Conservation (phyloP, 176 grass and related monocot genomes). For the Musa schizocarpa region DNA sequence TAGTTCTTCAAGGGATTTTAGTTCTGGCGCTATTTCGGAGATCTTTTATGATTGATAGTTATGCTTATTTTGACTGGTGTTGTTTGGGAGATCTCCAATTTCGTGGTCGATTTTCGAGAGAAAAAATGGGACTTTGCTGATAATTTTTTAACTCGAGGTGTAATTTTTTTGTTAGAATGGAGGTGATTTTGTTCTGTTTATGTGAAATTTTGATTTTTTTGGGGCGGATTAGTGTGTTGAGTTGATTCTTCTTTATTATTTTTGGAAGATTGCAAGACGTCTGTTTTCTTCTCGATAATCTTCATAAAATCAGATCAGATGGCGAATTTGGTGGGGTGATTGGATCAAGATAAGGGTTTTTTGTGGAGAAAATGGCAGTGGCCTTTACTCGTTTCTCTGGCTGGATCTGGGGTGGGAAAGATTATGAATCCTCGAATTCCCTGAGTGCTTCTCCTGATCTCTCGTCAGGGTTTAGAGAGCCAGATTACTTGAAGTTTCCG, state of each 20-base stretch:
- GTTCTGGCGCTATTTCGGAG: neutral
- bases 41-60: neutral
- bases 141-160: neutral
- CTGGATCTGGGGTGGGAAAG: slow-evolving; percentile 20
- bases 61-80: neutral
- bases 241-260: neutral
- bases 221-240: neutral
- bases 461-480: slow-evolving; percentile 4
- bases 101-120: neutral
- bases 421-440: slow-evolving; percentile 9
- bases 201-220: neutral
- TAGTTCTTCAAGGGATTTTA: neutral
- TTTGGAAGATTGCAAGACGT: neutral
- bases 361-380: slow-evolving; percentile 3
- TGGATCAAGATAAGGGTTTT: neutral
- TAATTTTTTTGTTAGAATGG: neutral
- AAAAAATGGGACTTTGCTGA: neutral
- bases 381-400: slow-evolving; percentile 22
- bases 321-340: neutral
- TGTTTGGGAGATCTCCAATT: neutral
- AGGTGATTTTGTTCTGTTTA: neutral
- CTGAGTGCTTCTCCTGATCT: slow-evolving; percentile 15
- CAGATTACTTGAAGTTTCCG: slow-evolving; percentile 11
- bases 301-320: neutral
- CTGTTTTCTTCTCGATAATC: neutral